Base-by-base conservation (phyloP, 2,329 filamentous ascomycete genomes). In the Polytolypa hystricis region DNA sequence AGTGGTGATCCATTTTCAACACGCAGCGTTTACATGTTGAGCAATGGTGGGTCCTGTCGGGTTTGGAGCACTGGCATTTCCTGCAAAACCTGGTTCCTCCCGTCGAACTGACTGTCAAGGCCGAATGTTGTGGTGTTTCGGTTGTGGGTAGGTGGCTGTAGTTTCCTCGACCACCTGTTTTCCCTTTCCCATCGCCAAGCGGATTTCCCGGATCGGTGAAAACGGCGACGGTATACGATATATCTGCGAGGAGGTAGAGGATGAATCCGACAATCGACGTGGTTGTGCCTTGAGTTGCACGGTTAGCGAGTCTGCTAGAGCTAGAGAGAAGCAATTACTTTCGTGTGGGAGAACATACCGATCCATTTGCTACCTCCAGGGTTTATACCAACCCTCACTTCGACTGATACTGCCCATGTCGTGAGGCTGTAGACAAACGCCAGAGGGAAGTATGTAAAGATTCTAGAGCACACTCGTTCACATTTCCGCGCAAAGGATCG, bases 1-100 rank as follows among this genome's bases (percentile, higher is more conserved):
- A 98, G 65, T 98, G 91, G 60, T 98, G 91, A 57, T 98, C 91
- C 91, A 98, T 98, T 69, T 98, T 98, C 58, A 98, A 70, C 17
- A 98, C 87, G 58, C 91, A 98, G 53, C 82, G 81, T 48, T 81
- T 77, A 64, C 91, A 98, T 3, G 86, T 93, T 8, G 85, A 93
- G 70, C 91, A 98, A 66, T 98, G 91, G 60, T 98, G 91, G 20
- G 89, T 79, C 42, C 91, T 84, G 63, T 98, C 91, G 28, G 91
- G 91, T 66, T 98, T 98, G 44, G 83, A 77, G 35, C 80, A 80
- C 64, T 93, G 84, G 61, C 91, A 98, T 65, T 98, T 98, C 65
- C 96, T 96, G 71, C 91, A 98, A 66, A 81, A 96, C 38, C 91
- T 77, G 35, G 82, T 65, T 51, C 83, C 82, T 50, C 91, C 91